A percentile compares a stretch with the other conserved stretches of the same genome.
Evolutionary conservation across 1,284 basidiomycete species (phyloP).

Genomic region (Golubevia pallescens): DNA sequence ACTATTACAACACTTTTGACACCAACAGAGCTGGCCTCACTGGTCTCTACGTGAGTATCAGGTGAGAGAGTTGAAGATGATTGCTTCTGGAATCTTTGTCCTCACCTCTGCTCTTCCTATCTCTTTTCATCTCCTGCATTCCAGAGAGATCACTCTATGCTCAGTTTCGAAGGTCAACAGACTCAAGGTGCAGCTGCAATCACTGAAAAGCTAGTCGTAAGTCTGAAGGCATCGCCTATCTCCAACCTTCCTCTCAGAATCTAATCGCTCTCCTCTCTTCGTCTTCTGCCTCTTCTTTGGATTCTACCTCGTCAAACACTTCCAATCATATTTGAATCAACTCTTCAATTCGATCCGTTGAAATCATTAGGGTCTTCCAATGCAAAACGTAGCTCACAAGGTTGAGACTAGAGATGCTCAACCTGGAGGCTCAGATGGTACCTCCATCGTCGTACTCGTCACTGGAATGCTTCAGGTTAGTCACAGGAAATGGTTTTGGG

Average conservation of each 20-base stretch:
- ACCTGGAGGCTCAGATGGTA: constrained; percentile 74
- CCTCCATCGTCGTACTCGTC: constrained; percentile 82
- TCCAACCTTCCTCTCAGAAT: neutral
- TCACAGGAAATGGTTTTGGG: neutral
- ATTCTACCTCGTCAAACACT: constrained; percentile 12
- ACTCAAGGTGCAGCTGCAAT: constrained; percentile 73
- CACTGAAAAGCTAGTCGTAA: constrained; percentile 80
- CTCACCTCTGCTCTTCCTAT: neutral
- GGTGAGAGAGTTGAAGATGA: neutral
- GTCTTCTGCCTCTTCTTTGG: neutral
- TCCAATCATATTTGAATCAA: neutral
- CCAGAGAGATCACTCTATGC: constrained; percentile 83
- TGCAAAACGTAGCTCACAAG: constrained; percentile 80
- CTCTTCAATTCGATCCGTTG: neutral
- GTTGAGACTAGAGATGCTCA: constrained; percentile 87
- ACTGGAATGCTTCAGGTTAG: constrained; percentile 76
- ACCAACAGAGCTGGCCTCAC: constrained; percentile 39
- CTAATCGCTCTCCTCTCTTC: neutral
- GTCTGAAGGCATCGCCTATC: constrained; percentile 26
- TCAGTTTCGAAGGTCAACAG: constrained; percentile 80
- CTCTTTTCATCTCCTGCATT: neutral
- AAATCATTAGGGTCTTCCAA: constrained; percentile 83
- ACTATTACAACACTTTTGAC: constrained; percentile 60
- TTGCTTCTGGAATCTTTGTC: neutral
- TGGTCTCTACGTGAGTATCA: constrained; percentile 52